Conservation (phyloP, 331 rosid species). For the Prunus yedoensis region DNA sequence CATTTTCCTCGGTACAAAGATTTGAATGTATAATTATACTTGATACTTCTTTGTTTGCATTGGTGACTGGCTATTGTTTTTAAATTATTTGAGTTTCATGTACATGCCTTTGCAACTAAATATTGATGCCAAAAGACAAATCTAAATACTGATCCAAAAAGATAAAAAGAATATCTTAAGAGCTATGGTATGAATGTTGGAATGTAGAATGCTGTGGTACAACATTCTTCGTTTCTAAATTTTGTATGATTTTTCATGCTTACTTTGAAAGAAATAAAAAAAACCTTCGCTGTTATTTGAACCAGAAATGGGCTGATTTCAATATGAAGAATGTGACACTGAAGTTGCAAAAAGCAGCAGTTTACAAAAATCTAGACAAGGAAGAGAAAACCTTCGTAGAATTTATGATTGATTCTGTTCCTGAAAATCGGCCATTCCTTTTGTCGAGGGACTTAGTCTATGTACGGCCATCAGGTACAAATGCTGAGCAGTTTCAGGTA, state of each 20-base stretch:
- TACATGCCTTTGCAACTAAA: too few relatives aligned
- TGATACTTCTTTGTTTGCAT: too few relatives aligned
- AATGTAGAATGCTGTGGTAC: not conserved
- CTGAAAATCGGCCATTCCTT: constrained; percentile 32
- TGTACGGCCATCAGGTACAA: constrained; percentile 30
- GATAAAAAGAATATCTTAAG: too few relatives aligned
- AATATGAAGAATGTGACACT: constrained; percentile 29
- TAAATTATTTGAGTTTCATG: too few relatives aligned
- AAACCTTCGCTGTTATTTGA: not conserved
- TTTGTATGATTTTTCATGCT: not conserved
- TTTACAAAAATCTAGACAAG: constrained; percentile 1
- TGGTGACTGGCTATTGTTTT: not conserved
- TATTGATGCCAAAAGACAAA: too few relatives aligned
- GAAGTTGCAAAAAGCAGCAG: constrained; percentile 9
- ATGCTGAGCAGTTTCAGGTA: constrained; percentile 3
- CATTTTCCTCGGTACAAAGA: too few relatives aligned
- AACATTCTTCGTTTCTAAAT: not conserved
- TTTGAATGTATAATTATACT: too few relatives aligned
- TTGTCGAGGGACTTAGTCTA: constrained; percentile 45
- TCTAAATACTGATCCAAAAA: too few relatives aligned
- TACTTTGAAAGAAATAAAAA: not conserved
- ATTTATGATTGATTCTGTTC: constrained; percentile 29
- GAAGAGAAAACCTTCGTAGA: constrained; percentile 29
- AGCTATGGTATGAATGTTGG: too few relatives aligned
- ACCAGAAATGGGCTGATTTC: constrained; percentile 36